phyloP scores from a whole-genome alignment of 2,329 filamentous ascomycete genomes.

The Colletotrichum tamarilloi region DNA sequence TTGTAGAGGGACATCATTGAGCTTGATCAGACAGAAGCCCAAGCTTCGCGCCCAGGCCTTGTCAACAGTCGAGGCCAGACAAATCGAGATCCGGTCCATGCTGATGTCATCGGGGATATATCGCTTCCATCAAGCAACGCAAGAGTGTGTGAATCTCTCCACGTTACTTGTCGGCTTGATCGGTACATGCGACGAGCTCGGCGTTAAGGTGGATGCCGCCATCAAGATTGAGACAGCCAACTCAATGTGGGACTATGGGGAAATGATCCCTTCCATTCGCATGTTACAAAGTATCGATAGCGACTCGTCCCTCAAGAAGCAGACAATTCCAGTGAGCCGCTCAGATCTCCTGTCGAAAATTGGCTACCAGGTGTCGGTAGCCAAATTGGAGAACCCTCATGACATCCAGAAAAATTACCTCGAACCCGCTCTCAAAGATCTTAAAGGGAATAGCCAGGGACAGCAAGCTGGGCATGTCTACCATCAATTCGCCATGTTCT shows the following conservation, averaged over 20 bases:
- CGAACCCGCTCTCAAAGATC: conserved; percentile 82
- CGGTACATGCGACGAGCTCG: conserved; percentile 74
- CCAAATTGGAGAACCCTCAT: conserved; percentile 90
- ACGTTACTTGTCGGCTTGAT: conserved; percentile 85
- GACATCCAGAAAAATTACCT: conserved; percentile 90
- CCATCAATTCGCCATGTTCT: conserved; percentile 95
- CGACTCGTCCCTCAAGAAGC: conserved; percentile 70
- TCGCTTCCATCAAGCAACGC: conserved; percentile 81
- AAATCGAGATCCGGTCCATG: conserved; percentile 82
- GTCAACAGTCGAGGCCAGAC: conserved; percentile 70
- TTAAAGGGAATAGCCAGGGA: conserved; percentile 75
- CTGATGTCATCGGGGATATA: conserved; percentile 80
- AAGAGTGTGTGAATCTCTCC: conserved; percentile 88
- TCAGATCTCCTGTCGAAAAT: conserved; percentile 88
- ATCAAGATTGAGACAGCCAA: conserved; percentile 86
- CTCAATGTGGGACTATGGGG: conserved; percentile 93
- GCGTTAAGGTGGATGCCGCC: conserved; percentile 80
- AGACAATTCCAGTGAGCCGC: conserved; percentile 77
- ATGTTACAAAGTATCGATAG: conserved; percentile 83
- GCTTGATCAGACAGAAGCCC: conserved; percentile 78
- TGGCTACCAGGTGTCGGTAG: conserved; percentile 89
- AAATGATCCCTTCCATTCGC: conserved; percentile 87
- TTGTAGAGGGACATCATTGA: conserved; percentile 84
- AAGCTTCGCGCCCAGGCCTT: conserved; percentile 71
- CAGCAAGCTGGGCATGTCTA: conserved; percentile 88